phyloP scores from a whole-genome alignment of 768 basidiomycete genomes.

The Boletus sp. region DNA sequence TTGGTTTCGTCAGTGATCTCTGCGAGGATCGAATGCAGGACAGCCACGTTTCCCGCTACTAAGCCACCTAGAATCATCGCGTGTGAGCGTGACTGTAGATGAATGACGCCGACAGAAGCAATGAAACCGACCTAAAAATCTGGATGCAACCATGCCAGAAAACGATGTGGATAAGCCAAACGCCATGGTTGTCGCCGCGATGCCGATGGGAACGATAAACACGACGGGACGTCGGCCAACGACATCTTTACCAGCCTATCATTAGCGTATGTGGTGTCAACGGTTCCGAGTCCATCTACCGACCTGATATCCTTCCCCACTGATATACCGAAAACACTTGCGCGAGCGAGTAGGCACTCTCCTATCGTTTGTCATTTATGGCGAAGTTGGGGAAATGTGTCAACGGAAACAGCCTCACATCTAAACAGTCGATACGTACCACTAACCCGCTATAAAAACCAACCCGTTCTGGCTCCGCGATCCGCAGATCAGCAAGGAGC shows the following conservation, averaged over 20 bases:
- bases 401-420: not conserved
- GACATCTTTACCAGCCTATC: conserved; percentile 38
- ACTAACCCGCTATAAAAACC: conserved; percentile 69
- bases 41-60: conserved; percentile 59
- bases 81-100: not conserved
- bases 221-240: conserved; percentile 64
- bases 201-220: conserved; percentile 48
- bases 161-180: conserved; percentile 59
- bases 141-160: conserved; percentile 44
- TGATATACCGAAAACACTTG: conserved; percentile 61
- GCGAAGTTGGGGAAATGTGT: not conserved
- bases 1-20: conserved; percentile 61
- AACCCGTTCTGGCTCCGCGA: conserved; percentile 54
- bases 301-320: conserved; percentile 60
- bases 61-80: conserved; percentile 49
- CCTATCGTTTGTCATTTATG: conserved; percentile 36
- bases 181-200: conserved; percentile 47
- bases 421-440: conserved; percentile 32
- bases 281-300: conserved; percentile 2
- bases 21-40: conserved; percentile 59
- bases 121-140: conserved; percentile 45
- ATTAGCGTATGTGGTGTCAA: not conserved
- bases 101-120: not conserved
- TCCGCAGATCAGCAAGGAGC: conserved; percentile 50
- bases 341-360: conserved; percentile 59